Conservation (phyloP, 257 asterid species). For the Schizonepeta tenuifolia region DNA sequence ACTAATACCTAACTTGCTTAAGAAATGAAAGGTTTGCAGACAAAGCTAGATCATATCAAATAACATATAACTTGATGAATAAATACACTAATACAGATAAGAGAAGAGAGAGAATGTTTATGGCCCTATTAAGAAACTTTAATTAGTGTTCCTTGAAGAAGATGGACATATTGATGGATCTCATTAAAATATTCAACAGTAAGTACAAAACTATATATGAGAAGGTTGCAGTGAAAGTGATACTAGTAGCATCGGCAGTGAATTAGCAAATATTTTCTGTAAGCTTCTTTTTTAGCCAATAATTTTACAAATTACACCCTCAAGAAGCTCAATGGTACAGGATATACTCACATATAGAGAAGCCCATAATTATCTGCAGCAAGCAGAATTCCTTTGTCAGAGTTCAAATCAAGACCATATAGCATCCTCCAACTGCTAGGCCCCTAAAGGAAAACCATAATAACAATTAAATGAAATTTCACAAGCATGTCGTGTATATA, state of each 20-base stretch:
- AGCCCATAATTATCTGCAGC: constrained; percentile 91
- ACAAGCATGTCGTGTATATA: neutral
- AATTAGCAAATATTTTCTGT: neutral
- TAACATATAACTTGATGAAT: neutral
- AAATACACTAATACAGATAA: neutral
- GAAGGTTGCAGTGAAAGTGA: neutral
- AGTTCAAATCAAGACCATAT: constrained; percentile 87
- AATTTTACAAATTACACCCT: constrained; percentile 5
- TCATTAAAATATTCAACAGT: neutral
- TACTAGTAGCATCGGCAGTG: neutral
- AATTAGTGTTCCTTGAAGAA: neutral
- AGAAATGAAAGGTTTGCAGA: neutral
- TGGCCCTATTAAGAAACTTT: constrained; percentile 17
- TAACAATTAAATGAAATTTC: constrained; percentile 27
- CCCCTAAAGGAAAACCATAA: constrained; percentile 57
- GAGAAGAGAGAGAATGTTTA: neutral
- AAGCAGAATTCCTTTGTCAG: constrained; percentile 67
- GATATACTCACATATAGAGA: constrained; percentile 67
- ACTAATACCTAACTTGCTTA: neutral
- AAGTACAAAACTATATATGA: neutral
- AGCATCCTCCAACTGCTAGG: constrained; percentile 92
- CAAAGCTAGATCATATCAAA: neutral
- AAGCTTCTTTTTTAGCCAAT: neutral
- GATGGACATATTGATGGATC: neutral
- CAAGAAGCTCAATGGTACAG: constrained; percentile 22